These are phyloP conservation scores for Penicillium goetzii DNA, from an alignment of 495 filamentous ascomycete species.

Conservation along the genomic window DNA sequence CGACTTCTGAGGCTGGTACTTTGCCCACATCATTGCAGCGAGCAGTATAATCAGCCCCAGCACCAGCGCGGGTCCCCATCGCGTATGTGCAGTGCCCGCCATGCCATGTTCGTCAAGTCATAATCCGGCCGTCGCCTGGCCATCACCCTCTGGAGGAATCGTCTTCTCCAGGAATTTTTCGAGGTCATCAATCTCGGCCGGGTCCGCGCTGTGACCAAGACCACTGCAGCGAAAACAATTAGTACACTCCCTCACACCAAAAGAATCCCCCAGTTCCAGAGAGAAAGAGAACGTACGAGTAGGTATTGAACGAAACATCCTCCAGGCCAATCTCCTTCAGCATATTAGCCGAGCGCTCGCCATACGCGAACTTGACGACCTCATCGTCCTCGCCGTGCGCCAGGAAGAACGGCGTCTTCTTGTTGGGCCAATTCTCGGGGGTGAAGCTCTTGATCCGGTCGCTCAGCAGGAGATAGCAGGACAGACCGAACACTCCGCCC, in stretches of 20 bases:
- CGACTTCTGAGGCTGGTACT: conserved; percentile 5
- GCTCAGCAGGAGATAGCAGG: conserved; percentile 77
- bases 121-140: conserved; percentile 54
- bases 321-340: conserved; percentile 69
- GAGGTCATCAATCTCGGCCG: conserved; percentile 79
- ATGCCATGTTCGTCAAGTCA: conserved; percentile 41
- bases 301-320: conserved; percentile 73
- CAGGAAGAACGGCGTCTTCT: conserved; percentile 83
- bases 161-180: conserved; percentile 71
- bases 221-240: conserved; percentile 43
- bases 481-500: conserved; percentile 85
- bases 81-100: neutral
- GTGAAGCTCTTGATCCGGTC: conserved; percentile 69
- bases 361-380: conserved; percentile 70
- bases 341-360: conserved; percentile 61
- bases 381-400: conserved; percentile 78
- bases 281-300: conserved; percentile 57
- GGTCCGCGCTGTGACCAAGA: conserved; percentile 76
- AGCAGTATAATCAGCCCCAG: conserved; percentile 56
- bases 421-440: conserved; percentile 68
- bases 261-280: neutral
- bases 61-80: conserved; percentile 28
- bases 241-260: neutral
- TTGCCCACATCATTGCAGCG: conserved; percentile 46
- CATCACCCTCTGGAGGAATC: conserved; percentile 63